Percentiles rank a stretch among this genome's conserved stretches.
Conservation (phyloP, 805 yeast species). For the Peterozyma toletana region DNA sequence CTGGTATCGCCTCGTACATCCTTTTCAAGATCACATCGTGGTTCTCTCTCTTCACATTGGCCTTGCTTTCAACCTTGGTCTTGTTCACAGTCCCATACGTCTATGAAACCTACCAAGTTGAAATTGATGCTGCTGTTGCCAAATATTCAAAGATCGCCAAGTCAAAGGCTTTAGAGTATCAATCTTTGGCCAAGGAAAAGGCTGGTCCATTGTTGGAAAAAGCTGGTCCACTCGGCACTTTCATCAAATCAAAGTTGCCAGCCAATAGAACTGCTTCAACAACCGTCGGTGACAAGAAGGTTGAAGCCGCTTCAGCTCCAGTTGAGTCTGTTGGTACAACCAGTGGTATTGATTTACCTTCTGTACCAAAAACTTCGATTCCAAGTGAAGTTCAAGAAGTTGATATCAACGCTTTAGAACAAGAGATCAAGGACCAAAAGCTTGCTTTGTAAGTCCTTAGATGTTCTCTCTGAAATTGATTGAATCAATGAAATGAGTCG, state of each 20-base stretch:
- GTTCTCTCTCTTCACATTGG: conserved; percentile 65
- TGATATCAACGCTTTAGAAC: conserved; percentile 7
- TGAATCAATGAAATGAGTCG: too few species aligned
- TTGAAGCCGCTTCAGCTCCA: conserved; percentile 3
- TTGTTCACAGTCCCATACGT: conserved; percentile 72
- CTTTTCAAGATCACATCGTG: conserved; percentile 67
- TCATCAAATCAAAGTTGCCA: conserved; percentile 50
- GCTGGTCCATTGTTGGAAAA: conserved; percentile 53
- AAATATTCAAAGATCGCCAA: conserved; percentile 37
- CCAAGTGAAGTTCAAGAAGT: conserved; percentile 2
- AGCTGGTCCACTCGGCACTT: conserved; percentile 60
- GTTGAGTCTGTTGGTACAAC: neutral
- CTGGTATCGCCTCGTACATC: conserved; percentile 59
- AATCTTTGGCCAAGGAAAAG: conserved; percentile 29
- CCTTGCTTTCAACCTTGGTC: conserved; percentile 46
- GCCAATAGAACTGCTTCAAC: conserved; percentile 63
- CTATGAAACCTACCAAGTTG: conserved; percentile 67
- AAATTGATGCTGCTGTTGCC: conserved; percentile 62
- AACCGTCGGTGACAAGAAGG: conserved; percentile 39
- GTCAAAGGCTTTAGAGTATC: conserved; percentile 39
- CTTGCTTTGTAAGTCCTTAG: neutral
- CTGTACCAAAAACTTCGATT: conserved; percentile 2
- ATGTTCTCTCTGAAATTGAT: neutral
- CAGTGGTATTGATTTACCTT: conserved; percentile 7
- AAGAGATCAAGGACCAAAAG: conserved; percentile 2